These are phyloP conservation scores for Daldinia sp. DNA, from an alignment of 2,329 filamentous ascomycete species.

Conservation along the genomic window DNA sequence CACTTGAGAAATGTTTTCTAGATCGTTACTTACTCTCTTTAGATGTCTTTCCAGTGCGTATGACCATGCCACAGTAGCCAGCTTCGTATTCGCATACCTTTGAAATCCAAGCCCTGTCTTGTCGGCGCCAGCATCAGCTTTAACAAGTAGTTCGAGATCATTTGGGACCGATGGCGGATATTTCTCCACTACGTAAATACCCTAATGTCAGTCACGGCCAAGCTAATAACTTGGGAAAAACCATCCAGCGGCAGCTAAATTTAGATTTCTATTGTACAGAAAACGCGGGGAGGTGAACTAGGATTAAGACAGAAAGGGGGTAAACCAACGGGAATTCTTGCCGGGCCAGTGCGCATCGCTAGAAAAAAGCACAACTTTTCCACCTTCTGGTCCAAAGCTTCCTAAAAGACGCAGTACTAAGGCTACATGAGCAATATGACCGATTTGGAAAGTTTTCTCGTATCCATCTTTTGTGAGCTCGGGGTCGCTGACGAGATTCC, in stretches of 20 bases:
- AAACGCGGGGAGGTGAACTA: neutral
- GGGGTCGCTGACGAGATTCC: conserved; percentile 46
- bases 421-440: conserved; percentile 49
- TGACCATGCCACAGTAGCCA: conserved; percentile 49
- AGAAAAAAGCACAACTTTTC: conserved; percentile 39
- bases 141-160: conserved; percentile 48
- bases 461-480: conserved; percentile 48
- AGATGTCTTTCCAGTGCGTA: conserved; percentile 50
- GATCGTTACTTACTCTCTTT: conserved; percentile 30
- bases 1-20: neutral
- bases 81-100: conserved; percentile 54
- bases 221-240: neutral
- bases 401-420: conserved; percentile 54
- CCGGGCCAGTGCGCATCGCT: conserved; percentile 50
- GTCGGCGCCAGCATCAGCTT: conserved; percentile 47
- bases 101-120: conserved; percentile 52
- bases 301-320: neutral
- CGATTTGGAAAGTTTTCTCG: conserved; percentile 51
- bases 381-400: conserved; percentile 65
- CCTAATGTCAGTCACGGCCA: neutral
- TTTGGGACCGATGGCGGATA: conserved; percentile 48
- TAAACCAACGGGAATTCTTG: conserved; percentile 39
- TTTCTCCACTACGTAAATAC: conserved; percentile 45
- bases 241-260: neutral
- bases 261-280: neutral